Evolutionary conservation across 139 green algal genomes (phyloP).

Genomic region (Auxenochlorella pyrenoidosa): DNA sequence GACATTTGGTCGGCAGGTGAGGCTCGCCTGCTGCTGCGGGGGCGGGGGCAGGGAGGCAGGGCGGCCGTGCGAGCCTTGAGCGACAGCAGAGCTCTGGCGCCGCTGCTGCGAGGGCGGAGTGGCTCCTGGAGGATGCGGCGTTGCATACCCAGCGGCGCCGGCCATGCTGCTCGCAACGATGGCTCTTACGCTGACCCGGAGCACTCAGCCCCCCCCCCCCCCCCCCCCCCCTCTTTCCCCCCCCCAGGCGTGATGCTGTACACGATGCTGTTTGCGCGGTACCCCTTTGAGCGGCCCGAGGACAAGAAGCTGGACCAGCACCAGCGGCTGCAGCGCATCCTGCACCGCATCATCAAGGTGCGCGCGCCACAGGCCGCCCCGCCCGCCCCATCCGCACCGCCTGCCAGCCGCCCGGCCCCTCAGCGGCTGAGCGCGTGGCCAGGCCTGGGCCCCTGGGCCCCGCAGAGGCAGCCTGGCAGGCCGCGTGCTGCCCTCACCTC

Average conservation of each 20-base stretch:
- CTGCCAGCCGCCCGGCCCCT: too few relatives aligned
- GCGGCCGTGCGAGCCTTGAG: too few relatives aligned
- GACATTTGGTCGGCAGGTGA: conserved; percentile 24
- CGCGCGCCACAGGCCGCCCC: too few relatives aligned
- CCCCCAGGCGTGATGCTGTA: conserved; percentile 80
- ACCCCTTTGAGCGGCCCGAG: conserved; percentile 67
- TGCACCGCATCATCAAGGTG: conserved; percentile 62
- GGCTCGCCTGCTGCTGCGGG: not conserved
- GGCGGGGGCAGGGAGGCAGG: not conserved
- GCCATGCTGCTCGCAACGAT: too few relatives aligned
- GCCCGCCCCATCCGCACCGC: too few relatives aligned
- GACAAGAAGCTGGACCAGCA: conserved; percentile 51
- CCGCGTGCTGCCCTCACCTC: too few relatives aligned
- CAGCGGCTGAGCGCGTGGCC: too few relatives aligned
- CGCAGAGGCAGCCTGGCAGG: too few relatives aligned
- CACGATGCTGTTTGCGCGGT: conserved; percentile 84
- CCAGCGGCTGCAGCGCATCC: conserved; percentile 49
- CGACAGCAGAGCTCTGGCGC: not conserved
- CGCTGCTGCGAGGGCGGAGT: not conserved
- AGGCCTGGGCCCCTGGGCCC: too few relatives aligned
- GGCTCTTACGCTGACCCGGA: too few relatives aligned
- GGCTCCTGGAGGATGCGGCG: too few relatives aligned
- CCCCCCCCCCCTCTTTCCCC: not conserved
- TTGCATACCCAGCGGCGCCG: too few relatives aligned
- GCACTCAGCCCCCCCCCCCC: not conserved